A percentile compares a stretch with the other conserved stretches of the same genome.
These are phyloP conservation scores for Cercospora sp. DNA, from an alignment of 2,329 filamentous ascomycete species.

Conservation along the genomic window DNA sequence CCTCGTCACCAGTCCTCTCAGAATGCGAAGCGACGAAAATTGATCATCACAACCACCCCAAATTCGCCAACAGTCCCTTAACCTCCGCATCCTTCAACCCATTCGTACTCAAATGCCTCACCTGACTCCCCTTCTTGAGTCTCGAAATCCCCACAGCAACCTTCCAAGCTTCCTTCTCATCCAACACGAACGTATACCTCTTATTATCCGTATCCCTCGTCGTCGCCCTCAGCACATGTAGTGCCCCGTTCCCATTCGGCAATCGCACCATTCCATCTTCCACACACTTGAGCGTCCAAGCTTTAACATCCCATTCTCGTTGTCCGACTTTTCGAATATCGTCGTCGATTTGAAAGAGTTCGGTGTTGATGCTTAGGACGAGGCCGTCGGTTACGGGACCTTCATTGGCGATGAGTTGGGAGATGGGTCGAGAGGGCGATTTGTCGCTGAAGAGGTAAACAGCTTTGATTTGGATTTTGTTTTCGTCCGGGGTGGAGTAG, in stretches of 20 bases:
- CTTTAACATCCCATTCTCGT: conserved; percentile 97
- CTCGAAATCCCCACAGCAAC: conserved; percentile 59
- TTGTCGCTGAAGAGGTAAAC: conserved; percentile 92
- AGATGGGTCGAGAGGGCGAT: conserved; percentile 84
- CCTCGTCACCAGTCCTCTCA: too few species aligned
- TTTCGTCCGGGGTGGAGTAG: conserved; percentile 84
- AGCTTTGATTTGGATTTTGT: conserved; percentile 93
- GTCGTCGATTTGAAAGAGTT: conserved; percentile 96
- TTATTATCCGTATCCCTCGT: conserved; percentile 62
- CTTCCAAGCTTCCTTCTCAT: conserved; percentile 63
- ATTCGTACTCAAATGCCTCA: conserved; percentile 55
- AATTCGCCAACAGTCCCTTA: conserved; percentile 38
- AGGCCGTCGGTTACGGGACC: conserved; percentile 87
- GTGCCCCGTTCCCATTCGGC: conserved; percentile 39
- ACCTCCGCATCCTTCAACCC: conserved; percentile 52
- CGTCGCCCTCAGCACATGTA: conserved; percentile 59
- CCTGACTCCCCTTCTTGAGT: conserved; percentile 57
- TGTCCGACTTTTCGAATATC: conserved; percentile 89
- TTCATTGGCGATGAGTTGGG: conserved; percentile 81
- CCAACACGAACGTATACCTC: conserved; percentile 61
- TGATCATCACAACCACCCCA: conserved; percentile 37
- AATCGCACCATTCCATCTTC: conserved; percentile 58
- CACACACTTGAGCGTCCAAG: conserved; percentile 91
- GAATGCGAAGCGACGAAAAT: too few species aligned
- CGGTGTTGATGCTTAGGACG: conserved; percentile 86